Evolutionary conservation across 345 rosid genomes (phyloP), one percentile per base, ranked within the genome.

Genomic region (Pseudoturritis turrita): DNA sequence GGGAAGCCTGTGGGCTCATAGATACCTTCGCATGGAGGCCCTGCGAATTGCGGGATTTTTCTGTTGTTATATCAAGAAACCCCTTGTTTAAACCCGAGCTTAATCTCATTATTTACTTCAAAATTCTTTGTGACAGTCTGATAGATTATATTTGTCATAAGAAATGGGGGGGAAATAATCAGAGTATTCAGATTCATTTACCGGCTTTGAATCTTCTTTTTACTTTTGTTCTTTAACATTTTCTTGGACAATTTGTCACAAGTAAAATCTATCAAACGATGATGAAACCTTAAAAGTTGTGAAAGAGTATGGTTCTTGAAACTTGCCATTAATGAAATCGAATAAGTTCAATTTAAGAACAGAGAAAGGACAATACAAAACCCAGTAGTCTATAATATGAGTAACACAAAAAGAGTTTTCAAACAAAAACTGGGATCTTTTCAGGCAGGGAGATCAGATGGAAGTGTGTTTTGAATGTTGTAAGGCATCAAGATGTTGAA

Each of bases 401-500:
- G 7, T 33, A 9, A 33, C 10, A 33, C 37, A 33, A 33, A 33
- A 33, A 33, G 37, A 33, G 37, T 8, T 43, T 54, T 45, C 53
- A 19, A 37, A 45, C 9, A 17, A n/a, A 40, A 46, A 50, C 40
- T 28, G 1, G 2, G 17, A 15, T 37, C 14, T 45, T 54, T 46
- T 76, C 44, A 76, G 9, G 60, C 70, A 7, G 65, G 14, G 26
- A 63, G 83, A 37, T 77, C 80, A 18, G 95, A 85, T n/a, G 98
- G 89, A 56, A 91, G 92, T 19, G 89, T 91, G 26, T 69, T 80
- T 62, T 91, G 99, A 65, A 91, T 89, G 80, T 95, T 95, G 37
- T 96, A 86, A 63, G 99, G 98, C 96, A 91, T 91, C 57, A 95
- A 71, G 68, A 91, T 83, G 79, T 89, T 95, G 78, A 88, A 95